A percentile compares a stretch with the other conserved stretches of the same genome.
Evolutionary conservation across 352 stramenopile species (phyloP).

Genomic region (Globisporangium polare): DNA sequence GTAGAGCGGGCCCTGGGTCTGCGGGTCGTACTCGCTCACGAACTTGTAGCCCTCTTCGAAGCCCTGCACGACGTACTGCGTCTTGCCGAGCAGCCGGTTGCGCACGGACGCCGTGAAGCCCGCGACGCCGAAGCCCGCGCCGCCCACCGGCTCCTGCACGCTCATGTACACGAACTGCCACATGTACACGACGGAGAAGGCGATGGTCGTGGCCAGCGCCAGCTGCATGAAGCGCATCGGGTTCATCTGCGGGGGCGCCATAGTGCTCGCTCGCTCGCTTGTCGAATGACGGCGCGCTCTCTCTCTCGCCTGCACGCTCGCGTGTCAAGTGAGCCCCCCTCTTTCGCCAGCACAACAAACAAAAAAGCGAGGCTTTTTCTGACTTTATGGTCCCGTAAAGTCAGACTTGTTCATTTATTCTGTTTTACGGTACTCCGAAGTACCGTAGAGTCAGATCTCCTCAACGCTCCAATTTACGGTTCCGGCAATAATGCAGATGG

Average conservation of each 20-base stretch:
- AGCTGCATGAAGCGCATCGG: conserved; percentile 74
- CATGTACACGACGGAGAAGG: conserved; percentile 71
- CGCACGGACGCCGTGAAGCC: conserved; percentile 24
- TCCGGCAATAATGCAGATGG: too few relatives aligned
- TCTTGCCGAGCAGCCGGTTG: conserved; percentile 47
- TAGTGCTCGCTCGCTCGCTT: not conserved
- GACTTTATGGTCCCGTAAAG: too few relatives aligned
- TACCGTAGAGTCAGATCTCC: too few relatives aligned
- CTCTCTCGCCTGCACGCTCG: too few relatives aligned
- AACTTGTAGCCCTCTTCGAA: conserved; percentile 73
- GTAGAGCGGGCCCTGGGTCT: conserved; percentile 58
- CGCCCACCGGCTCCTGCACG: conserved; percentile 11
- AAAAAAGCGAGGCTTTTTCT: too few relatives aligned
- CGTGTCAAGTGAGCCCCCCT: too few relatives aligned
- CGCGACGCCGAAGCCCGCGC: conserved; percentile 18
- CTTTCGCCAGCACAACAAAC: too few relatives aligned
- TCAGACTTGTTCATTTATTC: too few relatives aligned
- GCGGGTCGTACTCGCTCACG: conserved; percentile 70
- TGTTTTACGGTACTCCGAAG: too few relatives aligned
- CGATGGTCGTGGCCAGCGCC: conserved; percentile 43
- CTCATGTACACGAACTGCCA: conserved; percentile 55
- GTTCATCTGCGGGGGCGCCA: conserved; percentile 25
- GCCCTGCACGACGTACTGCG: conserved; percentile 57
- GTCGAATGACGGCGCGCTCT: not conserved
- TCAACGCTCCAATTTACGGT: too few relatives aligned